These are phyloP conservation scores for Penicillium decumbens DNA, from an alignment of 2,329 filamentous ascomycete species.

Conservation along the genomic window DNA sequence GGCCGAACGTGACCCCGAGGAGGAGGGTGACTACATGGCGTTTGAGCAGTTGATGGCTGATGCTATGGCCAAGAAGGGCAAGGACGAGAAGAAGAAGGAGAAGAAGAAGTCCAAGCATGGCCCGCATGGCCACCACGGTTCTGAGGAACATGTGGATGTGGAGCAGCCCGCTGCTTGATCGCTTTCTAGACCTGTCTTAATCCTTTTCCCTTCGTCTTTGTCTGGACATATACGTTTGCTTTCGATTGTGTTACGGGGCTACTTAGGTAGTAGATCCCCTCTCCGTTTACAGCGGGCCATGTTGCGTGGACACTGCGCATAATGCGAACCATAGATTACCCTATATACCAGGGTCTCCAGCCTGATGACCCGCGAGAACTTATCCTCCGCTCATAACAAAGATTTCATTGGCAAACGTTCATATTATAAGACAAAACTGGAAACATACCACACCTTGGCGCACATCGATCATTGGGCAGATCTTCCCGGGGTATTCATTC, in stretches of 20 bases:
- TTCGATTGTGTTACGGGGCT: constrained; percentile 1
- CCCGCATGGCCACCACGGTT: constrained; percentile 26
- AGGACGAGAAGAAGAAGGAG: constrained; percentile 68
- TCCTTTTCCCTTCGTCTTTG: background rate
- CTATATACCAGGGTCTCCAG: constrained; percentile 10
- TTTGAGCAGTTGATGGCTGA: constrained; percentile 98
- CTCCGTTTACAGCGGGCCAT: constrained; percentile 3
- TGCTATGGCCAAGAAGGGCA: constrained; percentile 89
- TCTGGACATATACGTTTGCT: constrained; percentile 16
- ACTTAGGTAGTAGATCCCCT: background rate
- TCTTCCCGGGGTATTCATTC: background rate
- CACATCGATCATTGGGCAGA: background rate
- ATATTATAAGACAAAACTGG: background rate
- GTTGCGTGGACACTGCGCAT: constrained; percentile 1
- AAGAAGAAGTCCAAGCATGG: constrained; percentile 48
- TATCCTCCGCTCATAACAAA: background rate
- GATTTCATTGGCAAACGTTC: background rate
- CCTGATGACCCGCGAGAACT: constrained; percentile 1
- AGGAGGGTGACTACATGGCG: constrained; percentile 97
- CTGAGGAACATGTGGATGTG: constrained; percentile 12
- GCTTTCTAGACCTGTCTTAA: constrained; percentile 1
- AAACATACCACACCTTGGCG: background rate
- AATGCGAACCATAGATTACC: constrained; percentile 20
- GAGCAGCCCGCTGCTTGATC: constrained; percentile 11
- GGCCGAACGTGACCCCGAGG: constrained; percentile 85